Percentiles rank a stretch among this genome's conserved stretches.
Evolutionary conservation across 192 early-diverging fungal genomes (phyloP).

Genomic region (Kappamyces sp.): DNA sequence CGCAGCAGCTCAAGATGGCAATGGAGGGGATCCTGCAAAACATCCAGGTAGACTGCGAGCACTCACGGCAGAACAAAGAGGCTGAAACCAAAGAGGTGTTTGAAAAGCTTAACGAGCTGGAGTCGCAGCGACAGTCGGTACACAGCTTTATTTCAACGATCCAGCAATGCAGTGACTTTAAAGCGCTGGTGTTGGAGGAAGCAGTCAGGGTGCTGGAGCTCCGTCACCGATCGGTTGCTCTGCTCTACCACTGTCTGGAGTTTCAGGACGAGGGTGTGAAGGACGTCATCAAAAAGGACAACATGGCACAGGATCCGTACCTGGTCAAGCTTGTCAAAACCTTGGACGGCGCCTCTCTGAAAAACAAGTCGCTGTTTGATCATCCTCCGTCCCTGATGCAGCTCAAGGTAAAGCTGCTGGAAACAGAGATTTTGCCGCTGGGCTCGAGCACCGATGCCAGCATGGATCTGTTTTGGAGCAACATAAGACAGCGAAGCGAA

Average conservation of each 20-base stretch:
- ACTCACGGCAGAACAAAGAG: too few relatives aligned
- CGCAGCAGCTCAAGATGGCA: too few relatives aligned
- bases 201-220: background rate
- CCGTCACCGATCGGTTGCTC: conserved; percentile 1
- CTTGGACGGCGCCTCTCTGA: background rate
- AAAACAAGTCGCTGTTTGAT: background rate
- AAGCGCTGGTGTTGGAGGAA: background rate
- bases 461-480: too few relatives aligned
- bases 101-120: background rate
- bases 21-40: too few relatives aligned
- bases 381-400: background rate
- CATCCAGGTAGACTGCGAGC: too few relatives aligned
- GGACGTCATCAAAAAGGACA: background rate
- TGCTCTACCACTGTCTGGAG: conserved; percentile 4
- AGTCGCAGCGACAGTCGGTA: background rate
- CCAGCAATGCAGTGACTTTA: background rate
- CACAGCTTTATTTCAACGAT: background rate
- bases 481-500: too few relatives aligned
- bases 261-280: conserved; percentile 6
- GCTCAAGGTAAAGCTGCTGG: background rate
- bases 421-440: conserved; percentile 6
- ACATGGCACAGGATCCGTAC: conserved; percentile 10
- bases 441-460: conserved; percentile 1
- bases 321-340: conserved; percentile 5
- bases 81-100: background rate